Conservation (phyloP, 2,329 filamentous ascomycete genomes). For the Neocatenulostroma microsporum region DNA sequence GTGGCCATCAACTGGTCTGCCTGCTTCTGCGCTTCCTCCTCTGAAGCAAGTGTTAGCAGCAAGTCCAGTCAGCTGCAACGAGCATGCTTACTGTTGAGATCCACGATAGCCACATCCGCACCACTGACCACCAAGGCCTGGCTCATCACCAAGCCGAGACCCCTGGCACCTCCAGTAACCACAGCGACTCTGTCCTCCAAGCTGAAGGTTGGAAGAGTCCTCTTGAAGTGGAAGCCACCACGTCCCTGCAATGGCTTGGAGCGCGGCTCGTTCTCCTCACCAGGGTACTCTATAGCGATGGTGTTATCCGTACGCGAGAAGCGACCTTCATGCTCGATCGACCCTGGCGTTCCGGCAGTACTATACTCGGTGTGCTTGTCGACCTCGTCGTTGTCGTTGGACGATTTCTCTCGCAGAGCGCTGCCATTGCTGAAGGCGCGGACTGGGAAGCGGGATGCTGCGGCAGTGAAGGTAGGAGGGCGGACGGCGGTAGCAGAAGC, state of each 20-base stretch:
- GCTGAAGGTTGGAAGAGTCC: slow-evolving; percentile 78
- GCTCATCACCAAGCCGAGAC: slow-evolving; percentile 84
- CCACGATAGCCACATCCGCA: slow-evolving; percentile 82
- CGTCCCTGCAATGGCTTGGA: slow-evolving; percentile 65
- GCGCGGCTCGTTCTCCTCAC: slow-evolving; percentile 67
- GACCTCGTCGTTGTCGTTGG: slow-evolving; percentile 23
- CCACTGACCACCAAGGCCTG: slow-evolving; percentile 85
- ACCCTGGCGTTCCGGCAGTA: slow-evolving; percentile 28
- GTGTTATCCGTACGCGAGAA: slow-evolving; percentile 74
- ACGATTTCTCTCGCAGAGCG: slow-evolving; percentile 13
- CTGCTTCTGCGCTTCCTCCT: slow-evolving; percentile 74
- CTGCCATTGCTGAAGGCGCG: slow-evolving; percentile 18
- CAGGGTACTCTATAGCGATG: slow-evolving; percentile 71
- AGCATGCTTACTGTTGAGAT: slow-evolving; percentile 83
- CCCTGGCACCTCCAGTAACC: slow-evolving; percentile 84
- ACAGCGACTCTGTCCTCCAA: slow-evolving; percentile 75
- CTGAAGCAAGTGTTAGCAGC: slow-evolving; percentile 36
- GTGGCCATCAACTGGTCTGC: slow-evolving; percentile 64
- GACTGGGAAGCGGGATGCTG: slow-evolving; percentile 15
- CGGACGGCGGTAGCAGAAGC: slow-evolving; percentile 23
- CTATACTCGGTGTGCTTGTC: slow-evolving; percentile 25
- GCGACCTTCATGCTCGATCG: slow-evolving; percentile 50
- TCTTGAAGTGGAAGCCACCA: slow-evolving; percentile 73
- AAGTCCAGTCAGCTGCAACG: too few relatives aligned
- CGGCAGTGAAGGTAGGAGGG: slow-evolving; percentile 13